phyloP scores from a whole-genome alignment of 352 stramenopile genomes.

The Phytophthora sansomeana region DNA sequence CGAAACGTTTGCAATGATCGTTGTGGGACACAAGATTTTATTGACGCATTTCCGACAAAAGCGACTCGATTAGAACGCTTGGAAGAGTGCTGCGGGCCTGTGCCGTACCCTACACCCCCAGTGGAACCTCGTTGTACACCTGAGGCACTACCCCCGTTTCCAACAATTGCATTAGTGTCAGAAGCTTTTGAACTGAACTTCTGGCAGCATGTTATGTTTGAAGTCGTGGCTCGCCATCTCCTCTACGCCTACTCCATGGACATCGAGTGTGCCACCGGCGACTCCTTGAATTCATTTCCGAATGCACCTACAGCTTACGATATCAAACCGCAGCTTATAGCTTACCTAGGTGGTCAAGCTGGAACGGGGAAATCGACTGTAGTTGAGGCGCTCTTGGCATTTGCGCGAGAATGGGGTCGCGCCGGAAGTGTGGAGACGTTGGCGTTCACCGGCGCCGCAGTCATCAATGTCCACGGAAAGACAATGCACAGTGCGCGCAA shows the following conservation, averaged over 20 bases:
- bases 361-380: not conserved
- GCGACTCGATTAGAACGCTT: slow-evolving; percentile 15
- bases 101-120: not conserved
- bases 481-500: slow-evolving; percentile 15
- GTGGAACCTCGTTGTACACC: not conserved
- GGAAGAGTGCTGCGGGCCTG: slow-evolving; percentile 12
- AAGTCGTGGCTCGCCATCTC: slow-evolving; percentile 29
- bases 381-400: not conserved
- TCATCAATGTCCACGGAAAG: slow-evolving; percentile 23
- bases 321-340: slow-evolving; percentile 2
- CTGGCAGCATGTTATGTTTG: slow-evolving; percentile 39
- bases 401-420: not conserved
- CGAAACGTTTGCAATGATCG: not conserved
- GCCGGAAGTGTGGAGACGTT: slow-evolving; percentile 1
- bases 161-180: slow-evolving; percentile 18
- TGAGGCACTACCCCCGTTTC: slow-evolving; percentile 15
- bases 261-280: not conserved
- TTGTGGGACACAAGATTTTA: slow-evolving; percentile 18
- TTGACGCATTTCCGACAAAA: slow-evolving; percentile 6
- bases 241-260: slow-evolving; percentile 27
- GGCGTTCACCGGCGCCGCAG: slow-evolving; percentile 15
- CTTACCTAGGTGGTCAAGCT: not conserved
- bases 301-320: not conserved
- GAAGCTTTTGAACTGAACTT: slow-evolving; percentile 32
- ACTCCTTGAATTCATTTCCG: not conserved